These are phyloP conservation scores for Limnanthes douglasii DNA, from an alignment of 345 rosid genomes.

Conservation along the genomic window DNA sequence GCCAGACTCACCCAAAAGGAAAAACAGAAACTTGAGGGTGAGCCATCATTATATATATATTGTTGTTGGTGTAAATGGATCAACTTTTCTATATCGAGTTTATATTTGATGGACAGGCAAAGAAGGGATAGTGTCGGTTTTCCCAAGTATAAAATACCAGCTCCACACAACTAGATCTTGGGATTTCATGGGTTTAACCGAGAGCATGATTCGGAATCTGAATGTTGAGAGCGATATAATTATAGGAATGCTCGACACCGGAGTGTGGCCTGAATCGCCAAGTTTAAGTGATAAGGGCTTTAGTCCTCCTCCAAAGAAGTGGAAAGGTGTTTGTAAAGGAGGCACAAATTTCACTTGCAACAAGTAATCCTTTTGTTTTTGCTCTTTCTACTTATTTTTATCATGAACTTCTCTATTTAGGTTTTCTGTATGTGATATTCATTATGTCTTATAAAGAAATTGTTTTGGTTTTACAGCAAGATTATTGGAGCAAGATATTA, in stretches of 20 bases:
- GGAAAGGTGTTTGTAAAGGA: constrained; percentile 19
- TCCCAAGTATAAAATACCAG: background rate
- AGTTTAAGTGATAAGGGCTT: constrained; percentile 22
- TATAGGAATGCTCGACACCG: constrained; percentile 19
- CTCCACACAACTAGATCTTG: constrained; percentile 10
- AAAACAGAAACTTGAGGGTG: constrained; percentile 16
- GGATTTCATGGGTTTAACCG: constrained; percentile 6
- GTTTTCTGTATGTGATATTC: background rate
- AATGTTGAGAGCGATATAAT: constrained; percentile 7
- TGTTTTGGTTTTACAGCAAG: constrained; percentile 11
- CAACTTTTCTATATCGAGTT: background rate
- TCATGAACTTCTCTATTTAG: background rate
- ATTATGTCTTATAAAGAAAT: background rate
- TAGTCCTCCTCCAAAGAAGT: constrained; percentile 19
- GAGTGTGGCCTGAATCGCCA: constrained; percentile 26
- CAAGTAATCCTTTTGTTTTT: constrained; percentile 11
- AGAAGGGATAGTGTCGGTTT: constrained; percentile 7
- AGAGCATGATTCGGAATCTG: background rate
- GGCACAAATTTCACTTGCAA: constrained; percentile 24
- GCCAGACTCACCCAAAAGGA: constrained; percentile 21
- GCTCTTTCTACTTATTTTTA: too few relatives aligned
- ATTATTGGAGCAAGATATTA: constrained; percentile 22
- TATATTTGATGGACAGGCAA: constrained; percentile 3
- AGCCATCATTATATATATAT: constrained; percentile 3
- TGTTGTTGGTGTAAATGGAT: background rate